These are phyloP conservation scores for Cladochytrium replicatum DNA, from an alignment of 192 early-diverging fungal species.

Conservation along the genomic window DNA sequence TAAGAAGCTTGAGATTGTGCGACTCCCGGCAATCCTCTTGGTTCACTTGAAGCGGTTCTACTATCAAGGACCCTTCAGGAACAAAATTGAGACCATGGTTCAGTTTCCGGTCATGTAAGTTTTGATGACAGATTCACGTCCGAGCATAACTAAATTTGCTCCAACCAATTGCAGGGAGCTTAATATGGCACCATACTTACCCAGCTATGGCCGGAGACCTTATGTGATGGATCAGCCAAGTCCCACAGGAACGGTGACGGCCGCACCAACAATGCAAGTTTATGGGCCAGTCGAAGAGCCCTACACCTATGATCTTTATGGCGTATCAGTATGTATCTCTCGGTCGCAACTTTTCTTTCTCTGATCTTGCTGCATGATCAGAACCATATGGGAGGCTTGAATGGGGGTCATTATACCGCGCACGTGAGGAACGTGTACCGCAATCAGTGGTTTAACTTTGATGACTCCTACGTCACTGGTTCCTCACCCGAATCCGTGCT, in stretches of 20 bases:
- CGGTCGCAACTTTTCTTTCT: slow-evolving; percentile 31
- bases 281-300: slow-evolving; percentile 11
- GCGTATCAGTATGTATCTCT: slow-evolving; percentile 42
- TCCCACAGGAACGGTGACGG: background rate
- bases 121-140: slow-evolving; percentile 30
- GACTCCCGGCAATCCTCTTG: slow-evolving; percentile 66
- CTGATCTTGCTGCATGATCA: background rate
- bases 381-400: slow-evolving; percentile 17
- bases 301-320: slow-evolving; percentile 67
- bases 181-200: background rate
- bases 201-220: background rate
- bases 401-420: slow-evolving; percentile 58
- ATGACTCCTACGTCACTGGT: slow-evolving; percentile 47
- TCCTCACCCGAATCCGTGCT: slow-evolving; percentile 5
- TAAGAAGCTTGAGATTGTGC: slow-evolving; percentile 56
- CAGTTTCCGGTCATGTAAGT: slow-evolving; percentile 65
- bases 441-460: slow-evolving; percentile 73
- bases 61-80: slow-evolving; percentile 61
- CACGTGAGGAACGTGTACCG: slow-evolving; percentile 55
- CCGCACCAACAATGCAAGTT: slow-evolving; percentile 1
- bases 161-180: slow-evolving; percentile 3
- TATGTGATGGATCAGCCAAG: background rate
- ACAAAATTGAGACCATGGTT: slow-evolving; percentile 71
- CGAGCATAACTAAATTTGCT: slow-evolving; percentile 7
- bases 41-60: slow-evolving; percentile 85